Evolutionary conservation across 148 eudicot genomes (phyloP), one percentile per base, ranked within the genome.

Genomic region (Cornus suecica): DNA sequence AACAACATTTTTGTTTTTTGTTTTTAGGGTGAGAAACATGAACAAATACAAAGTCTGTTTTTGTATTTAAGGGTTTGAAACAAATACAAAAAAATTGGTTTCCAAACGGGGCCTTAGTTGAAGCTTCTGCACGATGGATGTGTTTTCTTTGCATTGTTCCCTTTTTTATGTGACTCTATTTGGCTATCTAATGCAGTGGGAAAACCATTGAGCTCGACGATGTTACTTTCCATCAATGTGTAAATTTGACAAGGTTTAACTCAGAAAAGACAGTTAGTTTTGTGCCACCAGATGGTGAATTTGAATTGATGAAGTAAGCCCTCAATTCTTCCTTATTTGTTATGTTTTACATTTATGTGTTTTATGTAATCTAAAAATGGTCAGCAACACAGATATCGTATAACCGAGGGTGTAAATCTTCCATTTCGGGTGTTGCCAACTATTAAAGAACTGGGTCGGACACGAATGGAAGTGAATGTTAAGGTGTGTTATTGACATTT

Each of bases 201-300:
- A 95, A 95, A 84, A 89, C 97, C 62, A 95, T 95, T 74, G 99
- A 95, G 88, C 90, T 92, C 25, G 99, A 95, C 81, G 99, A 95
- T 86, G 99, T 95, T 64, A 95, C 99, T 73, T 95, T 95, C 84
- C 99, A 95, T 81, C 99, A 92, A 78, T 95, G 99, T 77, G 99
- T 95, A 70, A 95, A 95, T 83, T 85, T 95, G 84, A 95, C 99
- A 29, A 92, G 99, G 78, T 95, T 95, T 81, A 95, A 95, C 87
- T 90, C 99, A 13, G 99, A 92, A 80, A 95, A 92, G 91, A 95
- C 99, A 15, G 99, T 95, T 77, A 95, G 99, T 78, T 95, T 95
- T 80, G 99, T 95, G 75, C 99, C 99, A 65, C 99, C 99, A 52
- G 99, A 95, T 88, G 99, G 99, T 85, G 99, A 95, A 95, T 92